phyloP scores from a whole-genome alignment of 2,329 filamentous ascomycete genomes.

The Tolypocladium cylindrosporum region DNA sequence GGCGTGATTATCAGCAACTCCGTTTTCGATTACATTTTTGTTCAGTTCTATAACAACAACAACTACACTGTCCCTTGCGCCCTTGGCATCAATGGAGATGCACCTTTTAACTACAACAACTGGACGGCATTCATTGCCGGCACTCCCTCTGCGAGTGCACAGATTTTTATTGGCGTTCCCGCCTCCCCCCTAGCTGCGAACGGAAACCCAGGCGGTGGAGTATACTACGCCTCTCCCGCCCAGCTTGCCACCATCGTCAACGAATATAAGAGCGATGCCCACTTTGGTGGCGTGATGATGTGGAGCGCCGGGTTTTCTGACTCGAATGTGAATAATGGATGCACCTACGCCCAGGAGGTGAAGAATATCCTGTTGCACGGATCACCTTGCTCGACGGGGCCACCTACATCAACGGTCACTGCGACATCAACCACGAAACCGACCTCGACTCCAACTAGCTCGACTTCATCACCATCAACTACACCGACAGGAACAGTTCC shows the following conservation, averaged over 20 bases:
- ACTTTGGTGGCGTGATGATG: slow-evolving; percentile 29
- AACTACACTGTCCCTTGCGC: slow-evolving; percentile 19
- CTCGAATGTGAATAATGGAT: slow-evolving; percentile 19
- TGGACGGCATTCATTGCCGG: slow-evolving; percentile 14
- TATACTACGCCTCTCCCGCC: slow-evolving; percentile 22
- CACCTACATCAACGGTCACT: not conserved
- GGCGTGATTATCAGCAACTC: slow-evolving; percentile 24
- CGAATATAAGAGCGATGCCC: slow-evolving; percentile 15
- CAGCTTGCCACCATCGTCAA: slow-evolving; percentile 19
- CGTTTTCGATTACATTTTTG: slow-evolving; percentile 24
- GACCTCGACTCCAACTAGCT: not conserved
- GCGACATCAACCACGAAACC: not conserved
- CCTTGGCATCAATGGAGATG: slow-evolving; percentile 2
- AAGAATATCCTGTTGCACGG: slow-evolving; percentile 20
- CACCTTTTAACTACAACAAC: slow-evolving; percentile 12
- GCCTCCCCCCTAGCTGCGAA: slow-evolving; percentile 23
- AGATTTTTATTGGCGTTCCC: slow-evolving; percentile 19
- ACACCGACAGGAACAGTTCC: not conserved
- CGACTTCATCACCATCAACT: not conserved
- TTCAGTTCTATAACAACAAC: slow-evolving; percentile 39
- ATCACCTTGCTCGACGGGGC: not conserved
- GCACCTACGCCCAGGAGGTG: slow-evolving; percentile 29
- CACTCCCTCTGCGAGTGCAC: slow-evolving; percentile 14
- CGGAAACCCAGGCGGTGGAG: slow-evolving; percentile 17
- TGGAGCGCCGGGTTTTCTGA: slow-evolving; percentile 32